phyloP scores from a whole-genome alignment of 345 rosid species.

The Toxicodendron radicans region DNA sequence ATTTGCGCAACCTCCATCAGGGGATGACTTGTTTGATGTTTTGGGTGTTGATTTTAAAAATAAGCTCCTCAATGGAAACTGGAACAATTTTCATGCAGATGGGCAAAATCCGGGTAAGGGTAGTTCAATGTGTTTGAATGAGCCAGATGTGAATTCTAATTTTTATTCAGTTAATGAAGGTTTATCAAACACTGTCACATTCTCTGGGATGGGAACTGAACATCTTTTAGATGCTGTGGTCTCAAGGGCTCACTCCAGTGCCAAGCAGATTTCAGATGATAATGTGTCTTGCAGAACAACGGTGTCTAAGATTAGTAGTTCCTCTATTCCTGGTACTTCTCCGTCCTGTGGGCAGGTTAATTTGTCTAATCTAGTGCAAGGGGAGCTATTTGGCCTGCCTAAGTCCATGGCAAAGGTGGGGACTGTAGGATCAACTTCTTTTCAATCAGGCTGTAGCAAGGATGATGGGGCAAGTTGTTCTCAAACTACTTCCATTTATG shows the following conservation, averaged over 20 bases:
- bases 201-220: conserved; percentile 43
- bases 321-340: conserved; percentile 52
- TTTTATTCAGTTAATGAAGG: conserved; percentile 40
- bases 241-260: conserved; percentile 47
- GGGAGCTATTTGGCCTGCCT: conserved; percentile 37
- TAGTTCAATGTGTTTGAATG: conserved; percentile 31
- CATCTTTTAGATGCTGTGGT: conserved; percentile 96
- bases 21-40: conserved; percentile 78
- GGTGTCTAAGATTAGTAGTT: conserved; percentile 61
- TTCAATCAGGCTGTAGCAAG: conserved; percentile 43
- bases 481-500: conserved; percentile 50
- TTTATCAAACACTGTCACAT: conserved; percentile 31
- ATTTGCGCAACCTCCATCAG: conserved; percentile 42
- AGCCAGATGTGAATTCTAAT: conserved; percentile 37
- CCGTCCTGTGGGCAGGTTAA: conserved; percentile 27
- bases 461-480: conserved; percentile 48
- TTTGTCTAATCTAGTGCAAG: conserved; percentile 39
- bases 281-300: conserved; percentile 68
- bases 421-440: conserved; percentile 38
- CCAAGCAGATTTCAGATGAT: conserved; percentile 79
- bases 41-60: conserved; percentile 74
- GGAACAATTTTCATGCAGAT: conserved; percentile 30
- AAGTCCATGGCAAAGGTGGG: conserved; percentile 40
- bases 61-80: conserved; percentile 41
- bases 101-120: conserved; percentile 40